Base-by-base conservation (phyloP, 2,329 filamentous ascomycete genomes). In the Venturiaceae sp. region DNA sequence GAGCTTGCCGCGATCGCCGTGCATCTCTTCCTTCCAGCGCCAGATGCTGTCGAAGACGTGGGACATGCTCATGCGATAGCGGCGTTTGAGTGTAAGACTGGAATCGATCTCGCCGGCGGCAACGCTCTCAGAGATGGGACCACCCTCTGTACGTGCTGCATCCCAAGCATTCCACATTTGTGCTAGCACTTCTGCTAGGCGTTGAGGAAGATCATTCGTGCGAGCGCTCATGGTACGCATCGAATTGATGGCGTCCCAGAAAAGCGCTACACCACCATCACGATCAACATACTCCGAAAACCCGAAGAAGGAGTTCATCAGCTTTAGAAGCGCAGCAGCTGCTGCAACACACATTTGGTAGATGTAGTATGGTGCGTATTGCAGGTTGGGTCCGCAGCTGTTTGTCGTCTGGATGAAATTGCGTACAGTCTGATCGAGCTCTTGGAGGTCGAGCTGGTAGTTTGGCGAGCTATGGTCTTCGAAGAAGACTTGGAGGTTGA, bases 291-390 rank as follows among this genome's bases (percentile, higher is more conserved):
- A 68, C 11, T 72, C 54, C 34, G 84, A 83, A 63, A 81, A 81
- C 41, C 85, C 80, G 65, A 92, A 92, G 21, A 88, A 90, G 54
- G 85, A 83, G 73, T 92, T 85, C 59, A 92, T 77, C 66, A 87
- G 74, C 64, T 92, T 92, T 61, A 92, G 78, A 53, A 94, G 75
- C 1, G 87, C 85, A 65, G 91, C 91, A 3, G 86, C 85, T 5
- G 86, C 87, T 2, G 88, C 88, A n/a, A 92, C 83, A 59, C 91
- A 83, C 86, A 92, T 92, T 71, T 92, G 88, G 68, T 90, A 85
- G 56, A 92, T 83, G 70, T 92, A 92, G 68, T 87, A 90, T 63
- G 83, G 86, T 28, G 84, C 81, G 65, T 87, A 85, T 54, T 80
- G 80, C 30, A 90, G 74, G 53, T 79, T 78, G 7, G 81, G 78